phyloP scores from a whole-genome alignment of 345 rosid genomes.

The Eucalyptus globulus region DNA sequence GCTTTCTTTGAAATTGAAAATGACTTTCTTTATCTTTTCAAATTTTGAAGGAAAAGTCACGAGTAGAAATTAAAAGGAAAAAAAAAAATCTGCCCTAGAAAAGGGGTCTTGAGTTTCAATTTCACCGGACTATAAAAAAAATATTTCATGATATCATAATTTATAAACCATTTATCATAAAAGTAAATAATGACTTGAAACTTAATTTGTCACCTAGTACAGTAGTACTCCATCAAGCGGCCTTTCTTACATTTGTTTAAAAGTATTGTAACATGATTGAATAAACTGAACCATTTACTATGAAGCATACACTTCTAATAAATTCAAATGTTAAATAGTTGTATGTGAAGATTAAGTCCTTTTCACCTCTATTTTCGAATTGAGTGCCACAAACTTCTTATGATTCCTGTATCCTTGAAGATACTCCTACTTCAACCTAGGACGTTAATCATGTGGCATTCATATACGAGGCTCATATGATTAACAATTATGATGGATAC shows the following conservation, averaged over 20 bases:
- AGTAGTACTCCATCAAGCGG: background rate
- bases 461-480: background rate
- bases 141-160: background rate
- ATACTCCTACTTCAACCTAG: background rate
- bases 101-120: background rate
- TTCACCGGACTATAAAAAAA: too few relatives aligned
- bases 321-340: background rate
- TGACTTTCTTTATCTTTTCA: background rate
- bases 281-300: background rate
- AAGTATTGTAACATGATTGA: background rate
- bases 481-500: background rate
- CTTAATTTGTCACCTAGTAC: background rate
- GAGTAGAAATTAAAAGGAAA: background rate
- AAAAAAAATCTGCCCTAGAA: background rate
- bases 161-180: background rate
- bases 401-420: background rate
- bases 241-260: background rate
- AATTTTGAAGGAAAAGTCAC: background rate
- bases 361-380: too few relatives aligned
- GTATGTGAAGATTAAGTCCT: background rate
- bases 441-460: background rate
- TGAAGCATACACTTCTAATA: background rate
- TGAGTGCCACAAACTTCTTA: too few relatives aligned
- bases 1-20: too few relatives aligned
- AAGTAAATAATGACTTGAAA: background rate